Base-by-base conservation (phyloP, 495 filamentous ascomycete genomes). In the Neurospora sp. region DNA sequence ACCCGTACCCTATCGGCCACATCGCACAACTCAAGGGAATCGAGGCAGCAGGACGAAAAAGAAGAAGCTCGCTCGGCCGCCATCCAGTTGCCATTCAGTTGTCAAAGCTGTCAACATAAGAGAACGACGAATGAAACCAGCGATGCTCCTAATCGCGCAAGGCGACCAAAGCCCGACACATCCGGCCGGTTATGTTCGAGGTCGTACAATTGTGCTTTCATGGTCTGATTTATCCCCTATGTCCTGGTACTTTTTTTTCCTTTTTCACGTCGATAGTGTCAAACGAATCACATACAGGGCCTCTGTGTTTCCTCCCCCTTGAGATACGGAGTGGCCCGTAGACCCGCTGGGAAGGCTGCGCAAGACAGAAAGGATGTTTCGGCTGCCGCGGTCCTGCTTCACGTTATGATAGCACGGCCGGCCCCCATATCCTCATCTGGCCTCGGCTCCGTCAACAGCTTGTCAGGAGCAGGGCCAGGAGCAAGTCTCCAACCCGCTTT, bases 281-380 rank as follows among this genome's bases (percentile, higher is more conserved):
- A 72, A 72, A 72, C 68, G 59, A 68, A 69, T 39, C 12, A 65
- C 53, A 65, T 65, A 65, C 53, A 70, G 27, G 59, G n/a, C 41
- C 14, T n/a, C n/a, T 73, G 71, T 73, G 68, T 70, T 73, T 70
- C 71, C 71, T 73, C 48, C 68, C 71, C 39, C 18, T 73, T 27
- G 40, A 70, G 71, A 46, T 39, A 70, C 37, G 35, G 53, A 65
- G 53, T 65, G 53, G 53, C 53, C 53, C 53, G 53, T 65, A 35
- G 53, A 73, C 27, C 61, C 35, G 68, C 71, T 37, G 71, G 39
- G 53, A 35, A 65, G 53, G 27, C 31, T 35, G 27, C 35, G 53
- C 53, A 65, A 65, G 53, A 65, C 22, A 70, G 27, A 73, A 59
- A 20, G 39, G 39, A 12, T 73, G 71, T 70, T 71, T 70, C 76